phyloP scores from a whole-genome alignment of 1,139 yeast genomes.

The Geotrichum siamense region DNA sequence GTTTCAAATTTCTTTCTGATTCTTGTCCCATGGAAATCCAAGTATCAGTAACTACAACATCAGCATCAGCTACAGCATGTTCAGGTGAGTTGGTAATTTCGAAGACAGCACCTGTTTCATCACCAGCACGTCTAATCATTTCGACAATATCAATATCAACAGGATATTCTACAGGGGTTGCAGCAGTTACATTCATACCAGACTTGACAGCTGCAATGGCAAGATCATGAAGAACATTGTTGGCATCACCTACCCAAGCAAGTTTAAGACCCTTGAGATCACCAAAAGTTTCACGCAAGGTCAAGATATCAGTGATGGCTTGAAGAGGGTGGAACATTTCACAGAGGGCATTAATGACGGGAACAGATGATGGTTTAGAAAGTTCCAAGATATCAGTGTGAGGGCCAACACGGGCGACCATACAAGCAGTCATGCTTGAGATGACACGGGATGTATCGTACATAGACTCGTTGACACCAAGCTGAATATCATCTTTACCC shows the following conservation, averaged over 20 bases:
- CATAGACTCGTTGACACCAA: constrained; percentile 85
- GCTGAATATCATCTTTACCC: constrained; percentile 92
- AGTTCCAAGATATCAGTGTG: constrained; percentile 77
- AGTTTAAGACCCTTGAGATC: constrained; percentile 58
- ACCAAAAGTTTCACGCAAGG: constrained; percentile 69
- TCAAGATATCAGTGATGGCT: constrained; percentile 84
- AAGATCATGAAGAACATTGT: constrained; percentile 89
- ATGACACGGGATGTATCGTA: constrained; percentile 84
- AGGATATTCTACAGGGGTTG: constrained; percentile 70
- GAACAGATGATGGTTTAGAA: constrained; percentile 62
- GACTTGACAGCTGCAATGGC: constrained; percentile 82
- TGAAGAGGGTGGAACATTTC: constrained; percentile 92
- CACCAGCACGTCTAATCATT: constrained; percentile 51
- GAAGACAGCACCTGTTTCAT: constrained; percentile 47
- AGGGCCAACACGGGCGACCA: constrained; percentile 88
- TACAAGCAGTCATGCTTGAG: constrained; percentile 90
- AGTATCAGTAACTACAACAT: constrained; percentile 90
- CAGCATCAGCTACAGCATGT: constrained; percentile 63
- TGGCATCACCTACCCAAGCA: constrained; percentile 96
- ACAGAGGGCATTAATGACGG: constrained; percentile 88
- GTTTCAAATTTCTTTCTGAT: constrained; percentile 58
- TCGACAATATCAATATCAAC: constrained; percentile 52
- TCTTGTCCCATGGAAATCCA: constrained; percentile 99
- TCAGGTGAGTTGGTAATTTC: constrained; percentile 67
- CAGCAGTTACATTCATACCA: constrained; percentile 77